These are phyloP conservation scores for Leishmania major DNA, from an alignment of 208 protist genomes.

Conservation along the genomic window DNA sequence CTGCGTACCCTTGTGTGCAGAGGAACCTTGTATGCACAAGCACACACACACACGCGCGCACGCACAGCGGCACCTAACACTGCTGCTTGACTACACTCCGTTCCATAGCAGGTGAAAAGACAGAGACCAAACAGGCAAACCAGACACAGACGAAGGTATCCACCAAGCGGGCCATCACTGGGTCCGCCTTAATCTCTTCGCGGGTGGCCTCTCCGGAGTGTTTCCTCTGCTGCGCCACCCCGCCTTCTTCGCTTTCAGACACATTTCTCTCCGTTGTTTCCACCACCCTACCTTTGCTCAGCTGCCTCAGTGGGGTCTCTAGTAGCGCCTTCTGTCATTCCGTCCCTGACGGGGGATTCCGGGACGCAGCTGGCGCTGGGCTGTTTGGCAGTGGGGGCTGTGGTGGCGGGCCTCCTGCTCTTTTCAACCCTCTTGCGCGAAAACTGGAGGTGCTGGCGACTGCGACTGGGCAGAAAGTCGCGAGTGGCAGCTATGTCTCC, in stretches of 20 bases:
- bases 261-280: background rate
- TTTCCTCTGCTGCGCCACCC: background rate
- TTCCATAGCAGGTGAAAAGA: background rate
- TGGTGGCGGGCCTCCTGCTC: background rate
- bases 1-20: background rate
- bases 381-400: background rate
- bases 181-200: background rate
- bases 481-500: slow-evolving; percentile 1
- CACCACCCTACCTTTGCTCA: background rate
- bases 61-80: background rate
- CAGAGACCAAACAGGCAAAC: background rate
- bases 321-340: background rate
- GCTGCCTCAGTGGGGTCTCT: slow-evolving; percentile 4
- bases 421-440: background rate
- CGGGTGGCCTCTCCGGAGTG: background rate
- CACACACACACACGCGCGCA: background rate
- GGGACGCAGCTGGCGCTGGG: background rate
- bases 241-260: background rate
- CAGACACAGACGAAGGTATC: background rate
- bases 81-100: background rate
- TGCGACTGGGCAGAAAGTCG: background rate
- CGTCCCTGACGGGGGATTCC: background rate
- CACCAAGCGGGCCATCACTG: background rate
- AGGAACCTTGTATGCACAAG: background rate
- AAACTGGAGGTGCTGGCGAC: background rate